A percentile compares a stretch with the other conserved stretches of the same genome.
Evolutionary conservation across 2,329 filamentous ascomycete genomes (phyloP).

Genomic region (Talaromyces sp.): DNA sequence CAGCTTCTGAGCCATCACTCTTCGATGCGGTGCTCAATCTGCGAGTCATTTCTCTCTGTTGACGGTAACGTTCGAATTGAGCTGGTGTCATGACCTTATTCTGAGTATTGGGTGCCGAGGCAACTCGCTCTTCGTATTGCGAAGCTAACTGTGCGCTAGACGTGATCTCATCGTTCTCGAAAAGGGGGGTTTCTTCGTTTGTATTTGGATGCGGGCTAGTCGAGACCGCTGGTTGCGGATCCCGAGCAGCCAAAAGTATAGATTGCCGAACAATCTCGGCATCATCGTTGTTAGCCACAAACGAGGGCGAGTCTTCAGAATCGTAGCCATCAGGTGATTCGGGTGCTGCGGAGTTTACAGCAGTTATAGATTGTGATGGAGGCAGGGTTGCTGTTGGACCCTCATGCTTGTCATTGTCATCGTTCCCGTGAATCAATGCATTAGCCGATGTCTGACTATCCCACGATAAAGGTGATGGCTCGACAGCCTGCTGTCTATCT

Average conservation of each 20-base stretch:
- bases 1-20: conserved; percentile 52
- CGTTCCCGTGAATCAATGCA: conserved; percentile 41
- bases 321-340: conserved; percentile 17
- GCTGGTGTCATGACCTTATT: conserved; percentile 87
- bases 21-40: conserved; percentile 46
- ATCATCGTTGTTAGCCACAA: conserved; percentile 35
- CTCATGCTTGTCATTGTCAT: conserved; percentile 25
- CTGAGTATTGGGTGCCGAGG: conserved; percentile 35
- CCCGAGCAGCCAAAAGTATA: conserved; percentile 25
- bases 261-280: conserved; percentile 35
- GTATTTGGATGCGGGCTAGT: conserved; percentile 20
- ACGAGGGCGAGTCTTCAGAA: conserved; percentile 9
- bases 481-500: conserved; percentile 40
- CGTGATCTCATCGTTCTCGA: conserved; percentile 31
- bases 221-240: conserved; percentile 20
- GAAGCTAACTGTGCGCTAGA: conserved; percentile 43
- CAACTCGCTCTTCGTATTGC: conserved; percentile 38
- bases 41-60: conserved; percentile 64
- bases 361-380: conserved; percentile 14
- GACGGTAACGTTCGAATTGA: conserved; percentile 75
- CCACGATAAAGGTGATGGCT: conserved; percentile 49
- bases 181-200: conserved; percentile 25
- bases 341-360: conserved; percentile 7
- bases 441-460: conserved; percentile 49
- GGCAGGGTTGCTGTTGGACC: not conserved